A percentile compares a stretch with the other conserved stretches of the same genome.
Evolutionary conservation across 2,329 filamentous ascomycete species (phyloP).

Genomic region (Pochonia chlamydosporia): DNA sequence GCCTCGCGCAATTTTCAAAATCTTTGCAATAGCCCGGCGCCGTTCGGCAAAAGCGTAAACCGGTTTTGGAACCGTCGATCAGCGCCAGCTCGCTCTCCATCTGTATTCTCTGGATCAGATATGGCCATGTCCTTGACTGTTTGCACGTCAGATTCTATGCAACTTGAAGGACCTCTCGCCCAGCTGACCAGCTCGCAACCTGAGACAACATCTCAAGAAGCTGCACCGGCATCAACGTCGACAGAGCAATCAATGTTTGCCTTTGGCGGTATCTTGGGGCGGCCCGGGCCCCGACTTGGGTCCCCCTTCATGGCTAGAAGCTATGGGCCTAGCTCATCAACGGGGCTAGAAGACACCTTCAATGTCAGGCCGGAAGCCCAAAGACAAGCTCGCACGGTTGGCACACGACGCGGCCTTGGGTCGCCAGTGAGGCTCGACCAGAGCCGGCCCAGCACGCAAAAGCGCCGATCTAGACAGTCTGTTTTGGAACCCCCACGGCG

Average conservation of each 20-base stretch:
- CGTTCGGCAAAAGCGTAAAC: constrained; percentile 45
- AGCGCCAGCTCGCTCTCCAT: constrained; percentile 38
- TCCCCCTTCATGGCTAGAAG: constrained; percentile 53
- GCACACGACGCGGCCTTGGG: constrained; percentile 43
- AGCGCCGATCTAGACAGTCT: constrained; percentile 44
- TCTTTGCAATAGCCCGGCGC: constrained; percentile 49
- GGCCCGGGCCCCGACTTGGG: constrained; percentile 33
- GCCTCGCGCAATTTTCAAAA: constrained; percentile 38
- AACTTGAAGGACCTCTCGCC: constrained; percentile 54
- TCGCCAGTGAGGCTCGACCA: constrained; percentile 46
- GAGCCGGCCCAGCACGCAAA: constrained; percentile 49
- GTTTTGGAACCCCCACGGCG: constrained; percentile 42
- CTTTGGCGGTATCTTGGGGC: constrained; percentile 15
- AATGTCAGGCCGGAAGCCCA: constrained; percentile 25
- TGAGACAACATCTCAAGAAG: constrained; percentile 13
- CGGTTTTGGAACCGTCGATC: constrained; percentile 44
- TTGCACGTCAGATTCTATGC: constrained; percentile 61
- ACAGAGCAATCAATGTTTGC: not conserved
- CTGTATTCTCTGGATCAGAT: constrained; percentile 53
- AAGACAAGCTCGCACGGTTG: constrained; percentile 43
- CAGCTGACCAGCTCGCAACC: constrained; percentile 45
- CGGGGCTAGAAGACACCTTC: constrained; percentile 35
- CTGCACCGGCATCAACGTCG: not conserved
- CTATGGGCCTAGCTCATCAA: constrained; percentile 57
- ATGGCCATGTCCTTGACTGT: constrained; percentile 58